Conservation (phyloP, 179 eudicot genomes). For the Camellia oleifera region DNA sequence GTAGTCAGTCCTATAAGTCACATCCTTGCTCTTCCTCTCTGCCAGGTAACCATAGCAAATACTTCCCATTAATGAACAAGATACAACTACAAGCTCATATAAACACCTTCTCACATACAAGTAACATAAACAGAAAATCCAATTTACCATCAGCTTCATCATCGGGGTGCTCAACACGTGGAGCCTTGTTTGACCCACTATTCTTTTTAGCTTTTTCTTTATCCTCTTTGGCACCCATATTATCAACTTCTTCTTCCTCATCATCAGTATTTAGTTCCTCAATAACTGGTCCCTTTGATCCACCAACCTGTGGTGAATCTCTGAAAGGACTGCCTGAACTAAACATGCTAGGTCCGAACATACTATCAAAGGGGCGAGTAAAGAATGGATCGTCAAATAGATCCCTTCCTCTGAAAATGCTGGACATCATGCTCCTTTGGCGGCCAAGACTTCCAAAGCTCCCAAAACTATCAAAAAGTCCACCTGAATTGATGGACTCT, state of each 20-base stretch:
- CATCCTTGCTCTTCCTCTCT: constrained; percentile 32
- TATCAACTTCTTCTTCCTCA: constrained; percentile 27
- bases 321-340: constrained; percentile 21
- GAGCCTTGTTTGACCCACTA: constrained; percentile 32
- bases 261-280: constrained; percentile 60
- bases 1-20: constrained; percentile 18
- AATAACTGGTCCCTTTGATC: constrained; percentile 50
- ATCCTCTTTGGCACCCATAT: constrained; percentile 11
- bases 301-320: constrained; percentile 21
- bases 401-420: constrained; percentile 44
- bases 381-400: constrained; percentile 90
- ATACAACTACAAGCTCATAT: neutral
- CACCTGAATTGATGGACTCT: constrained; percentile 17
- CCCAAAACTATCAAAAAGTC: constrained; percentile 39
- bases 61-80: neutral
- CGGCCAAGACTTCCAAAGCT: constrained; percentile 39
- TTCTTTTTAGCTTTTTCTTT: constrained; percentile 13
- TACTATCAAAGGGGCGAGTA: constrained; percentile 44
- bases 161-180: constrained; percentile 79
- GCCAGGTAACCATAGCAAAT: constrained; percentile 15
- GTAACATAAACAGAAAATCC: neutral
- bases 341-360: constrained; percentile 30
- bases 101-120: neutral
- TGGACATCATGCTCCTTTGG: constrained; percentile 29
- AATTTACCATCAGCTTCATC: constrained; percentile 53